Percentiles rank a stretch among this genome's conserved stretches.
These are phyloP conservation scores for Ogataea saltuana DNA, from an alignment of 805 yeast species.

Conservation along the genomic window DNA sequence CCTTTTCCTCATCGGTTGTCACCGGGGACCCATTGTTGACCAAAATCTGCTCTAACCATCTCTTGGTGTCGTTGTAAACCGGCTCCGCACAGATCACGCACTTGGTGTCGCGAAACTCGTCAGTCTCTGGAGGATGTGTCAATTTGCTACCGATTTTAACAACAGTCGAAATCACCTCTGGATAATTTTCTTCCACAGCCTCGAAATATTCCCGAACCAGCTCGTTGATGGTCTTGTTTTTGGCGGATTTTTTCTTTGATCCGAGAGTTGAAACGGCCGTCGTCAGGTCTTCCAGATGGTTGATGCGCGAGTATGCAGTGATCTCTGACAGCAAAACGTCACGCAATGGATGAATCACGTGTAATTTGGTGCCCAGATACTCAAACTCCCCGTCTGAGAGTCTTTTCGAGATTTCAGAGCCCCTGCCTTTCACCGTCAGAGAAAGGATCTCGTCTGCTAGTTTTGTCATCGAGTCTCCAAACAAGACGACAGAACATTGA, in stretches of 20 bases:
- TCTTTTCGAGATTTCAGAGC: slow-evolving; percentile 57
- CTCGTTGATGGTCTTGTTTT: slow-evolving; percentile 80
- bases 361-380: slow-evolving; percentile 36
- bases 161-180: slow-evolving; percentile 89
- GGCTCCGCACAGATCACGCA: slow-evolving; percentile 61
- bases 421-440: slow-evolving; percentile 84
- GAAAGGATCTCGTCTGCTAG: slow-evolving; percentile 80
- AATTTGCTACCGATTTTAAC: slow-evolving; percentile 85
- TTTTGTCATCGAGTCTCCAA: slow-evolving; percentile 80
- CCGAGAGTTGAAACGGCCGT: slow-evolving; percentile 21
- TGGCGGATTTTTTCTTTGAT: slow-evolving; percentile 46
- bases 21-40: slow-evolving; percentile 56
- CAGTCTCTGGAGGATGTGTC: slow-evolving; percentile 42
- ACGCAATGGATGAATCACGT: slow-evolving; percentile 67
- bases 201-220: slow-evolving; percentile 72
- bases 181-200: slow-evolving; percentile 72
- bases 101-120: slow-evolving; percentile 16
- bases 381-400: slow-evolving; percentile 46
- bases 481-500: slow-evolving; percentile 56
- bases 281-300: slow-evolving; percentile 39
- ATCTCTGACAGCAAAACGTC: slow-evolving; percentile 76
- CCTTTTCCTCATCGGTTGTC: slow-evolving; percentile 42
- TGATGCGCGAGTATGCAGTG: slow-evolving; percentile 50
- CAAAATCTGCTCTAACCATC: slow-evolving; percentile 71
- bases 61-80: slow-evolving; percentile 57